Percentiles rank a stretch among this genome's conserved stretches.
These are phyloP conservation scores for Pittosporum tobira DNA, from an alignment of 129 eudicot genomes.

Conservation along the genomic window DNA sequence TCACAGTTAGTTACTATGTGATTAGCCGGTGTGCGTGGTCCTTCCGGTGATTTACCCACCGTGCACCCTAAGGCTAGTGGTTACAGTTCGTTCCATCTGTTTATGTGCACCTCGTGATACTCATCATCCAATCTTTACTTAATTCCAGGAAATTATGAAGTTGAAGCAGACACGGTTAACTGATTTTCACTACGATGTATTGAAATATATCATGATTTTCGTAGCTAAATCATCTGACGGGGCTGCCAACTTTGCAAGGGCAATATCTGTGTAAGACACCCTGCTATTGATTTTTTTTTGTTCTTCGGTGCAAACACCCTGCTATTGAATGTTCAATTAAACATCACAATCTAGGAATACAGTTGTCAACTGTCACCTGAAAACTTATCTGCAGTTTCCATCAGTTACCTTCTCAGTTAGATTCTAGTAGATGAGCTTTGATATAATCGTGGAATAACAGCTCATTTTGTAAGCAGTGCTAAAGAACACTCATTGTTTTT, in stretches of 20 bases:
- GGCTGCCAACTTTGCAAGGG: conserved; percentile 1
- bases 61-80: no score
- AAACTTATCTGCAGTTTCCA: no score
- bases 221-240: conserved; percentile 16
- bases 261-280: conserved; percentile 13
- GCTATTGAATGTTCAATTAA: no score
- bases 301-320: no score
- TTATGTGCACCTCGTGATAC: background rate
- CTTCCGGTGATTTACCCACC: no score
- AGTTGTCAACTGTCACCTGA: no score
- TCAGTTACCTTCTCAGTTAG: background rate
- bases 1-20: no score
- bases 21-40: no score
- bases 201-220: conserved; percentile 4
- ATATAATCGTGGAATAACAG: background rate
- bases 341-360: no score
- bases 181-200: conserved; percentile 12
- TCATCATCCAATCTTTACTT: background rate
- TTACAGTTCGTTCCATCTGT: no score
- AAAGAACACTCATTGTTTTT: background rate
- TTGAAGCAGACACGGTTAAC: conserved; percentile 5
- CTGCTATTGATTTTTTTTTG: background rate
- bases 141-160: conserved; percentile 11
- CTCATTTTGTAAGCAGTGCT: background rate
- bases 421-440: background rate